phyloP scores from a whole-genome alignment of 768 basidiomycete genomes.

The Mrakia hoshinonis region DNA sequence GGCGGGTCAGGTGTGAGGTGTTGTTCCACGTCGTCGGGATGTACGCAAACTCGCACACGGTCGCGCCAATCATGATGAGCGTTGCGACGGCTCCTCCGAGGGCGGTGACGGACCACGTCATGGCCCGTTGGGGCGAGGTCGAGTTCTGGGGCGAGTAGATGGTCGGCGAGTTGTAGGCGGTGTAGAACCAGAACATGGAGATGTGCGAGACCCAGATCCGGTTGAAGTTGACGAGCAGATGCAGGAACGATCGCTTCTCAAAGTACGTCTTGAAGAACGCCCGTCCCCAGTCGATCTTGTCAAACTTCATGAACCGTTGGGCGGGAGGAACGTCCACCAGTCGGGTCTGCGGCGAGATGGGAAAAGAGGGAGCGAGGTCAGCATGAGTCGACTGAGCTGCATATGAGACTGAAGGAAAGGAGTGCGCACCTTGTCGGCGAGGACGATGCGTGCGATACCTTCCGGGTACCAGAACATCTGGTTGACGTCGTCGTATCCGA shows the following conservation, averaged over 20 bases:
- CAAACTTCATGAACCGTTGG: slow-evolving; percentile 93
- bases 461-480: slow-evolving; percentile 99
- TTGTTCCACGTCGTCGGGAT: slow-evolving; percentile 99
- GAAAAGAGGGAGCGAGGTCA: not conserved
- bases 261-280: slow-evolving; percentile 99
- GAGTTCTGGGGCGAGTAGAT: slow-evolving; percentile 53
- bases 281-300: slow-evolving; percentile 89
- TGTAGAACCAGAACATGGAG: slow-evolving; percentile 92
- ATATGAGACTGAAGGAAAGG: not conserved
- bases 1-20: slow-evolving; percentile 86
- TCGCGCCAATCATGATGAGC: slow-evolving; percentile 89
- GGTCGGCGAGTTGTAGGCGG: slow-evolving; percentile 80
- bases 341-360: slow-evolving; percentile 53
- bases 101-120: slow-evolving; percentile 88
- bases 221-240: slow-evolving; percentile 98
- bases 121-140: slow-evolving; percentile 54
- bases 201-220: slow-evolving; percentile 98
- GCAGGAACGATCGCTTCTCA: slow-evolving; percentile 92
- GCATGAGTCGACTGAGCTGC: not conserved
- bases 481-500: slow-evolving; percentile 98
- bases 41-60: slow-evolving; percentile 89
- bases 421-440: slow-evolving; percentile 67
- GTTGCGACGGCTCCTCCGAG: slow-evolving; percentile 95
- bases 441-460: slow-evolving; percentile 82
- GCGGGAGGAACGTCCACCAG: slow-evolving; percentile 84